Percentiles rank a stretch among this genome's conserved stretches.
Evolutionary conservation across 116 monocot species (phyloP).

Genomic region (Iris pallida): DNA sequence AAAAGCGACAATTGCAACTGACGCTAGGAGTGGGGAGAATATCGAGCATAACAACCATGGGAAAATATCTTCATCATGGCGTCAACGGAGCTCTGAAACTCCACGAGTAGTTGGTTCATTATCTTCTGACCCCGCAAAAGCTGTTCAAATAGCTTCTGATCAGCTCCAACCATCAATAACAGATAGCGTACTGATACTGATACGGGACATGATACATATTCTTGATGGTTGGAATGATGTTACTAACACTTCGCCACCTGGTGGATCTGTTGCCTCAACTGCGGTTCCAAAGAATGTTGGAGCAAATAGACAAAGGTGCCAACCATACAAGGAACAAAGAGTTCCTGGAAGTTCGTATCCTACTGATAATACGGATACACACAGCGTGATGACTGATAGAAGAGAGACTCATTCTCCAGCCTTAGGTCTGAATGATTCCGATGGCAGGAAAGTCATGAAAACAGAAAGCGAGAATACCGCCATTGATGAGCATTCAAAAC

Average conservation of each 20-base stretch:
- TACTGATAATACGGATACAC: conserved; percentile 8
- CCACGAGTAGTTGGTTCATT: conserved; percentile 11
- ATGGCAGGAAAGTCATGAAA: conserved; percentile 18
- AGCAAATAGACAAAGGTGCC: conserved; percentile 27
- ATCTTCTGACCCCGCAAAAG: conserved; percentile 10
- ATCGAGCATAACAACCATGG: conserved; percentile 32
- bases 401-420: neutral
- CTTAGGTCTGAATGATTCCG: conserved; percentile 22
- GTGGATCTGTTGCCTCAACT: conserved; percentile 11
- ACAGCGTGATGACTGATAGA: conserved; percentile 7
- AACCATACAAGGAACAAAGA: conserved; percentile 26
- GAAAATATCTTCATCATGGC: conserved; percentile 61
- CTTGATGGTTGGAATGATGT: conserved; percentile 19
- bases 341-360: conserved; percentile 6
- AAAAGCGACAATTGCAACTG: conserved; percentile 20
- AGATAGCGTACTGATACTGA: conserved; percentile 1
- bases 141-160: conserved; percentile 16
- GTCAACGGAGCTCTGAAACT: conserved; percentile 39
- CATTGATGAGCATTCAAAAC: conserved; percentile 17
- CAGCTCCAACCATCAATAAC: conserved; percentile 11
- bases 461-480: conserved; percentile 18
- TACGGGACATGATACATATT: conserved; percentile 3
- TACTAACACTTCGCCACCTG: conserved; percentile 2
- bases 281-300: conserved; percentile 17
- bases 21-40: conserved; percentile 29